Conservation (phyloP, 441 rosid genomes). For the Gossypium schwendimanii region DNA sequence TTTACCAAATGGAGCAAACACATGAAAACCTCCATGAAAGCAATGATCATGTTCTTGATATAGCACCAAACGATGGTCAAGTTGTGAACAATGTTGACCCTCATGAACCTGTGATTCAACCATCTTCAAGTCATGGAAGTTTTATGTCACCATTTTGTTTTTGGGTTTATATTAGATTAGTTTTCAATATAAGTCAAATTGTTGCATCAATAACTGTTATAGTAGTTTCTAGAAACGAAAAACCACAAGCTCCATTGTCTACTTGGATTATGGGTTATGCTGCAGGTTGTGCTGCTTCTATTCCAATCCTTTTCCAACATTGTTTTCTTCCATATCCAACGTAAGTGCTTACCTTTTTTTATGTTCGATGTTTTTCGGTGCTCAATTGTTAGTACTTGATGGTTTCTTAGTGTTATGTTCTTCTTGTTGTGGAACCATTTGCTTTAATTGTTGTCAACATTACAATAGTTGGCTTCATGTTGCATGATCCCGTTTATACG, state of each 20-base stretch:
- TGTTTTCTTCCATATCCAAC: conserved; percentile 7
- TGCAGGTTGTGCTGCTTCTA: conserved; percentile 9
- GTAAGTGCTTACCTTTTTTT: not conserved
- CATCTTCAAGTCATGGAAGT: not conserved
- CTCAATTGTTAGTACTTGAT: not conserved
- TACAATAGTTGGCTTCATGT: not conserved
- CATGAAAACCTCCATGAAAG: not conserved
- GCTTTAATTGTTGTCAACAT: not conserved
- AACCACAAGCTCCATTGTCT: not conserved
- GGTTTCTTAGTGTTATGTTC: not conserved
- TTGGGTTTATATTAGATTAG: conserved; percentile 1
- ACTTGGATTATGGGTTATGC: conserved; percentile 2
- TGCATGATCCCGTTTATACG: not conserved
- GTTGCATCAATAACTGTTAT: conserved; percentile 9
- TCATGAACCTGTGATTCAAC: conserved; percentile 5
- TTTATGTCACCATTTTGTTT: conserved; percentile 3
- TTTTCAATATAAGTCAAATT: conserved; percentile 6
- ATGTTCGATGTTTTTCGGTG: not conserved
- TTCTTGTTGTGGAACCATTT: not conserved
- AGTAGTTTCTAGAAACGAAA: conserved; percentile 2
- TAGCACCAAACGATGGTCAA: conserved; percentile 1
- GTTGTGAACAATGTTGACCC: not conserved
- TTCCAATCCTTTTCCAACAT: conserved; percentile 12
- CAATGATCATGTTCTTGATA: conserved; percentile 11
- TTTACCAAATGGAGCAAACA: conserved; percentile 6